Evolutionary conservation across 768 basidiomycete genomes (phyloP).

Genomic region (Glaciozyma martinii): DNA sequence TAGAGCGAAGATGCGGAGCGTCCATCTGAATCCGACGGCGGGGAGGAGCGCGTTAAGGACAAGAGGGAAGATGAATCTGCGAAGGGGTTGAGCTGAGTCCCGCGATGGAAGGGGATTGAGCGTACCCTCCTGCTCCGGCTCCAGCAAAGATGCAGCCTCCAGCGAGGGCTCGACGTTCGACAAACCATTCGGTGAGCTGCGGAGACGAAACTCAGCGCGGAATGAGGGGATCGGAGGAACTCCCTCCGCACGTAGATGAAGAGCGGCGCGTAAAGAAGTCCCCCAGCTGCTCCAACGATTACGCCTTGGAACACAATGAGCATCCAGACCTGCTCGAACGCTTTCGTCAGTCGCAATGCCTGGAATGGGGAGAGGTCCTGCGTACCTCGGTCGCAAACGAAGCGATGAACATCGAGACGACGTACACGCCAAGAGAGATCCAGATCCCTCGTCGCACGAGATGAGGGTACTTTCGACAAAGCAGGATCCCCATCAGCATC

Average conservation of each 20-base stretch:
- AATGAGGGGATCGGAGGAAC: background rate
- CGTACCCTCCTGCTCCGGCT: conserved; percentile 36
- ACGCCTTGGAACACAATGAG: conserved; percentile 1
- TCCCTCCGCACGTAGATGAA: background rate
- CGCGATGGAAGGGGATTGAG: conserved; percentile 7
- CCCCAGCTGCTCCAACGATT: background rate
- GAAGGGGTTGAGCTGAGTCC: no score
- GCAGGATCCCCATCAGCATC: background rate
- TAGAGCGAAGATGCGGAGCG: conserved; percentile 36
- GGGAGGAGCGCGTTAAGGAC: conserved; percentile 17
- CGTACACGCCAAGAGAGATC: background rate
- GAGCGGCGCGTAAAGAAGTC: background rate
- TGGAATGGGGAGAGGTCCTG: no score
- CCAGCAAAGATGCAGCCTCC: conserved; percentile 40
- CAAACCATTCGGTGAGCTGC: conserved; percentile 41
- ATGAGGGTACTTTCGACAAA: background rate
- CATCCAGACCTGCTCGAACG: background rate
- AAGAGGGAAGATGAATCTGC: conserved; percentile 19
- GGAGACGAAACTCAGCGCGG: background rate
- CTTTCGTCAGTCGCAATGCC: no score
- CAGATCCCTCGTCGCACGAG: background rate
- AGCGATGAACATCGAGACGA: background rate
- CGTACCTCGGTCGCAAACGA: background rate
- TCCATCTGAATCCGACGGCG: conserved; percentile 30
- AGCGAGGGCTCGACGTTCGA: conserved; percentile 37